Evolutionary conservation across 192 early-diverging fungal genomes (phyloP).

Genomic region (Podila horticola): DNA sequence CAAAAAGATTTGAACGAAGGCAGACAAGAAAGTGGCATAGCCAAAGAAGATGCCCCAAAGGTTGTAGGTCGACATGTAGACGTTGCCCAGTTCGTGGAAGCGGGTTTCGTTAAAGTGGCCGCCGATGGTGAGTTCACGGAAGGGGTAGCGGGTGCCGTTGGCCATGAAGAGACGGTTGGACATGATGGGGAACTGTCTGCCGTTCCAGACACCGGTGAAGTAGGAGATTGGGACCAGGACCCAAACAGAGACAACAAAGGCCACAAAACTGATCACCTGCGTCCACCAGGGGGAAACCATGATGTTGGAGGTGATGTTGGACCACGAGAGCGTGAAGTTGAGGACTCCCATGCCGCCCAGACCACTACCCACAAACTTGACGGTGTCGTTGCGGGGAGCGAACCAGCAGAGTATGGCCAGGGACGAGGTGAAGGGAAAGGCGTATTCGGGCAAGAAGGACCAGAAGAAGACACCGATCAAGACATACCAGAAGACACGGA

Average conservation of each 20-base stretch:
- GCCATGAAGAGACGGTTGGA: slow-evolving; percentile 51
- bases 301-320: slow-evolving; percentile 49
- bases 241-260: slow-evolving; percentile 61
- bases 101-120: slow-evolving; percentile 29
- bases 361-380: slow-evolving; percentile 53
- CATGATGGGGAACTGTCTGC: slow-evolving; percentile 45
- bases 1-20: slow-evolving; percentile 54
- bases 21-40: slow-evolving; percentile 53
- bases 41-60: slow-evolving; percentile 57
- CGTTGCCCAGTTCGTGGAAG: slow-evolving; percentile 40
- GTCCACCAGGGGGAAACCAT: slow-evolving; percentile 58
- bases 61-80: slow-evolving; percentile 52
- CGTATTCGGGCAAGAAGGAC: slow-evolving; percentile 54
- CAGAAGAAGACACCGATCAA: slow-evolving; percentile 53
- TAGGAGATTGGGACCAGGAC: slow-evolving; percentile 50
- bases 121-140: slow-evolving; percentile 21
- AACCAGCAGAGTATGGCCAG: slow-evolving; percentile 55
- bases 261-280: slow-evolving; percentile 54
- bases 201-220: slow-evolving; percentile 46
- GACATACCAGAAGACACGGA: slow-evolving; percentile 48
- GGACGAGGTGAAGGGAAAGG: slow-evolving; percentile 49
- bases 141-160: slow-evolving; percentile 47
- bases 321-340: slow-evolving; percentile 60
- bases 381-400: slow-evolving; percentile 39
- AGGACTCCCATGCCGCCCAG: slow-evolving; percentile 59